phyloP scores from a whole-genome alignment of 1,284 basidiomycete genomes.

The Sporisorium sorghi region DNA sequence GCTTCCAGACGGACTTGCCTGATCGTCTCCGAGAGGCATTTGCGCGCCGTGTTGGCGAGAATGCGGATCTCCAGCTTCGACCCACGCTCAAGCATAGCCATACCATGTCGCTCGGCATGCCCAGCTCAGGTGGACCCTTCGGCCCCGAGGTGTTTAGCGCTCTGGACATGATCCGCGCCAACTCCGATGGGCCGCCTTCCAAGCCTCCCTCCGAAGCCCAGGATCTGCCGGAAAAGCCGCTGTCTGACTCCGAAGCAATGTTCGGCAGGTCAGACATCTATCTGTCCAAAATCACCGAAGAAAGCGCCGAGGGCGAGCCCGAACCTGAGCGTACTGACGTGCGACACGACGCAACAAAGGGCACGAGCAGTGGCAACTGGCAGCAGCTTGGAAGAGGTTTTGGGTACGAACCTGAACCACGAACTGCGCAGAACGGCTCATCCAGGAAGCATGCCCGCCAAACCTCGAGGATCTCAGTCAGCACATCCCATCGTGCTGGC shows the following conservation, averaged over 20 bases:
- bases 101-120: constrained; percentile 61
- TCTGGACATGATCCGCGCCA: constrained; percentile 53
- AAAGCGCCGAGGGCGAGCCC: constrained; percentile 21
- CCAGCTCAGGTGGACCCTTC: constrained; percentile 54
- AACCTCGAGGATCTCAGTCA: constrained; percentile 41
- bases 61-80: constrained; percentile 11
- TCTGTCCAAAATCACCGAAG: constrained; percentile 32
- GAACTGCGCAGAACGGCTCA: not conserved
- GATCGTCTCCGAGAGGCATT: constrained; percentile 37
- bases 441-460: constrained; percentile 27
- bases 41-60: constrained; percentile 29
- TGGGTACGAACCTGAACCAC: constrained; percentile 51
- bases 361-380: constrained; percentile 33
- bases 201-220: constrained; percentile 27
- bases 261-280: constrained; percentile 5
- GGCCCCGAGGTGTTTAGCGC: constrained; percentile 55
- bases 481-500: constrained; percentile 30
- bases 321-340: not conserved
- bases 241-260: constrained; percentile 36
- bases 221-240: constrained; percentile 22
- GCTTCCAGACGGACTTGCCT: constrained; percentile 31
- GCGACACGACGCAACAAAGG: constrained; percentile 2
- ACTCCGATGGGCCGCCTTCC: constrained; percentile 35
- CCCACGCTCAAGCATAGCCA: constrained; percentile 25
- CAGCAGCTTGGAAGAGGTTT: constrained; percentile 58